Base-by-base conservation (phyloP, 345 rosid genomes). In the Streptanthus diversifolius region DNA sequence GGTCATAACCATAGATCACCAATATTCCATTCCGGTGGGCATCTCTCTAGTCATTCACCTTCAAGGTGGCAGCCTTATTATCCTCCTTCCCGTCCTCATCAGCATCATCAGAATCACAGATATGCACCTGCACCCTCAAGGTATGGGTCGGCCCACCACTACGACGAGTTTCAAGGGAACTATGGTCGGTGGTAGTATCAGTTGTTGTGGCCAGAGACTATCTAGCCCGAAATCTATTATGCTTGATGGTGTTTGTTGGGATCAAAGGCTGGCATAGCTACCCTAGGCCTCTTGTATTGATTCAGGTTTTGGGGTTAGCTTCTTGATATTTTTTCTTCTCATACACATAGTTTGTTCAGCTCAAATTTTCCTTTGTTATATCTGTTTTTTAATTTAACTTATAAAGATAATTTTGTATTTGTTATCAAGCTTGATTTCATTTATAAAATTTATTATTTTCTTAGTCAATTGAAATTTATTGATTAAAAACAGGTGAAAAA, bases 91-190 rank as follows among this genome's bases (percentile, higher is more conserved):
- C 39, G 57, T 33, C 53, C 45, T 17, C 41, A 55, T 7, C 76
- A 45, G 8, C 61, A 49, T 0, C 35, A 39, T 49, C 73, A 56
- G 1, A 11, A 72, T n/a, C 51, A 73, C 5, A 47, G 72, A 56
- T 25, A 66, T 66, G 57, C 39, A 52, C 21, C 70, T 61, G 35
- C 63, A 52, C 65, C 79, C 8, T 33, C 74, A 18, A 75, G 70
- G 70, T 44, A 75, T 75, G 79, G 70, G 27, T 37, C 44, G 0
- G 45, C 29, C 43, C 44, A 36, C 32, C 41, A 59, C 11, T n/a
- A 74, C 17, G 40, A 19, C 0, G 63, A 66, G 45, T 49, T 40
- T 35, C 22, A 44, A 66, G 7, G 68, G 48, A 33, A 52, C 41
- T 15, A 52, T 75, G 74, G 63, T 22, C 54, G 79, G n/a, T 33